Evolutionary conservation across 108 stramenopile genomes (phyloP).

Genomic region (Parietichytrium sp.): DNA sequence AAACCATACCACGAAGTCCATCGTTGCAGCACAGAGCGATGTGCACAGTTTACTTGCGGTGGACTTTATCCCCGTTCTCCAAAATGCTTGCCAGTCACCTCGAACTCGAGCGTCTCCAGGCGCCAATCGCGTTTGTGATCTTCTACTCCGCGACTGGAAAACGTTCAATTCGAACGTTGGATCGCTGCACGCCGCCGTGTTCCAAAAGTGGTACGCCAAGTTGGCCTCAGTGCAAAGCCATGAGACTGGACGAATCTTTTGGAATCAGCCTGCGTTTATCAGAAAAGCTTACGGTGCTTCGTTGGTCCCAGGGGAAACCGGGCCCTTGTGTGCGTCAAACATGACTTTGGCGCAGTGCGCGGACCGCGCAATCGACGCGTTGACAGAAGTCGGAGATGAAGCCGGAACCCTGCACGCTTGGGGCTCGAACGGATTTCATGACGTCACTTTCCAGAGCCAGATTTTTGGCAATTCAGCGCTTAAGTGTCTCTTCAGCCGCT

Average conservation of each 20-base stretch:
- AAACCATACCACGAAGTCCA: background rate
- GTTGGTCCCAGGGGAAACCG: background rate
- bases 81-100: background rate
- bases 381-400: background rate
- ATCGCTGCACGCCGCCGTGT: too few species aligned
- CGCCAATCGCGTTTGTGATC: background rate
- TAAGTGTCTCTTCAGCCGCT: constrained; percentile 26
- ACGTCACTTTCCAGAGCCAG: background rate
- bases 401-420: background rate
- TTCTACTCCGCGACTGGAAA: background rate
- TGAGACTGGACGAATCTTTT: background rate
- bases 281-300: background rate
- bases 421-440: constrained; percentile 37
- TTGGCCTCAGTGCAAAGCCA: too few species aligned
- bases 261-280: background rate
- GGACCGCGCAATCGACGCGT: background rate
- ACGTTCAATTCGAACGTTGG: background rate
- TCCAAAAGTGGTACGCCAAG: too few species aligned
- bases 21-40: constrained; percentile 28
- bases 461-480: background rate
- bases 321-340: background rate
- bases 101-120: background rate
- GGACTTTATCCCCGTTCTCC: background rate
- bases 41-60: background rate
- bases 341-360: background rate